Conservation (phyloP, 164 flowering plant species). For the Aristolochia contorta region DNA sequence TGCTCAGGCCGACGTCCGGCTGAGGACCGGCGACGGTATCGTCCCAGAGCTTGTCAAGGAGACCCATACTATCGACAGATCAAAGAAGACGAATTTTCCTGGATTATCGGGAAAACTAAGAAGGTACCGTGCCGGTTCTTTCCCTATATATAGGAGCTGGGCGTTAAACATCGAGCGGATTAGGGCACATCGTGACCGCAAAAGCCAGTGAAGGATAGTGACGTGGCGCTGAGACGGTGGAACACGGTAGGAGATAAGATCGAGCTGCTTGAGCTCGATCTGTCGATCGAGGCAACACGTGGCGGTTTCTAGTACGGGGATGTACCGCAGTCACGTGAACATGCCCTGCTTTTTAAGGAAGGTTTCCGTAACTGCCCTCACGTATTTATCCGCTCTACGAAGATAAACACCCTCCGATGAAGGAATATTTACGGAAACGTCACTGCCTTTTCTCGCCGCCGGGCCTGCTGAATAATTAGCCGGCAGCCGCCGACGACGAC, state of each 20-base stretch:
- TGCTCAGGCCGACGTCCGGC: slow-evolving; percentile 55
- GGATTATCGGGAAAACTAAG: not conserved
- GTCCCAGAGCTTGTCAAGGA: slow-evolving; percentile 77
- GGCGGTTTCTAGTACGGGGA: not conserved
- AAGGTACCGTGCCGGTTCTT: not conserved
- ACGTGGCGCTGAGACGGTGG: not conserved
- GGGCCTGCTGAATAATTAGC: no score
- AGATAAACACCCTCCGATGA: not conserved
- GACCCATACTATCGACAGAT: slow-evolving; percentile 42
- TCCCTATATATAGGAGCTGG: not conserved
- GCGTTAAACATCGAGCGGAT: not conserved
- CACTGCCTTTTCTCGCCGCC: no score
- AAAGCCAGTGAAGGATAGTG: not conserved
- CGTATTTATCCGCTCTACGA: not conserved
- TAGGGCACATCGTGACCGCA: not conserved
- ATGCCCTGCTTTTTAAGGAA: not conserved
- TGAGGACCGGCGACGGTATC: slow-evolving; percentile 81
- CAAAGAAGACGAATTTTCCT: not conserved
- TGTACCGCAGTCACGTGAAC: not conserved
- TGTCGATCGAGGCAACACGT: not conserved
- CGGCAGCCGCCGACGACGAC: no score
- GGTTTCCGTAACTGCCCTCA: not conserved
- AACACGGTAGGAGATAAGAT: slow-evolving; percentile 3
- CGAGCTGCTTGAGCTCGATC: not conserved
- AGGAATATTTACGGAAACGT: not conserved